Conservation (phyloP, 352 stramenopile species). For the Globisporangium echinulatum region DNA sequence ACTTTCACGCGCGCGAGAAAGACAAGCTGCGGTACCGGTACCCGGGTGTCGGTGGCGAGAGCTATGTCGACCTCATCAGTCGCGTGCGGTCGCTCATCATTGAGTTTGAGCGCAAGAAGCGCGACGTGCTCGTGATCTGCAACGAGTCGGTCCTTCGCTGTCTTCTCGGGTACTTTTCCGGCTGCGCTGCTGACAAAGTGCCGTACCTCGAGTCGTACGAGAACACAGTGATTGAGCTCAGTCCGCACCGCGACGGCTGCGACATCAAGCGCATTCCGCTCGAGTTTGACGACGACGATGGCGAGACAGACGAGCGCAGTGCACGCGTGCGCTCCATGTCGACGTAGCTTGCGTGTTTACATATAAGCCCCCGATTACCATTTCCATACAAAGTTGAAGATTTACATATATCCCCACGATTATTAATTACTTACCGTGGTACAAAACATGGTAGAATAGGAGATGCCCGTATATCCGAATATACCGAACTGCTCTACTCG, state of each 20-base stretch:
- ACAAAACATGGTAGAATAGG: no score
- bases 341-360: not conserved
- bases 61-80: constrained; percentile 92
- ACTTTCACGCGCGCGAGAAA: constrained; percentile 75
- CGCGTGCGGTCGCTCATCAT: constrained; percentile 89
- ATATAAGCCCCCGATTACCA: no score
- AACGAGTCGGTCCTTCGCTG: constrained; percentile 75
- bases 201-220: constrained; percentile 62
- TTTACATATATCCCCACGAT: no score
- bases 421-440: no score
- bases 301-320: not conserved
- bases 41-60: constrained; percentile 87
- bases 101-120: constrained; percentile 89
- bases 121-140: constrained; percentile 81
- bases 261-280: constrained; percentile 80
- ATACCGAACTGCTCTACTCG: no score
- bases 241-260: constrained; percentile 74
- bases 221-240: constrained; percentile 74
- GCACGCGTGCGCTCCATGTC: not conserved
- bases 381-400: no score
- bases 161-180: constrained; percentile 78
- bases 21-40: constrained; percentile 91
- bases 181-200: constrained; percentile 61
- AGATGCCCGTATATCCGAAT: no score
- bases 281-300: constrained; percentile 39